Base-by-base conservation (phyloP, 371 early-diverging fungal species). In the Lichtheimia ramosa region DNA sequence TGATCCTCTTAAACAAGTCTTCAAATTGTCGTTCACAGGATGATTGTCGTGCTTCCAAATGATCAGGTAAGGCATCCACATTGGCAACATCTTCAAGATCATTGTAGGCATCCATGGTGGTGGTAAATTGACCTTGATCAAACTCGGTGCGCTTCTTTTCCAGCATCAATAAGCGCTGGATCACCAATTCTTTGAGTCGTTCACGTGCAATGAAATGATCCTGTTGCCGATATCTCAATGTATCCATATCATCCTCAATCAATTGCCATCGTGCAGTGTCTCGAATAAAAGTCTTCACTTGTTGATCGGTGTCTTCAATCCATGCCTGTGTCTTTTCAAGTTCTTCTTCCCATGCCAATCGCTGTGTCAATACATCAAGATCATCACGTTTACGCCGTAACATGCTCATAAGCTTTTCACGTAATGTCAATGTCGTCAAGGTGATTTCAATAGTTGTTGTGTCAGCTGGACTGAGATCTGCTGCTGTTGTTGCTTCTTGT, bases 371-470 rank as follows among this genome's bases (percentile, higher is more conserved):
- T 0, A 75, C 55, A 20, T 68, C 66, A 10, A 83, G 58, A 23
- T 74, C 77, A 24, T 69, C 54, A 10, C 74, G 71, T 54, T 71
- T 69, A 15, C 63, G 62, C 27, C 75, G 64, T 24, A 79, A 41
- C n/a, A 59, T 61, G 43, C 66, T 64, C 48, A 77, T 71, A 40
- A 83, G 58, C 41, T 70, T 64, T 43, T 83, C 83, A 12, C 81
- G 54, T 5, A 69, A 58, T 16, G 58, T 76, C 20, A 83, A 58
- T 0, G 83, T 83, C 10, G 75, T 70, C 6, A 83, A 58, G 5
- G 81, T 83, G 24, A 81, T 79, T 27, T 77, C 79, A 48, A 83
- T 83, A 1, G 81, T 81, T 5, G 80, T 81, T 0, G 83, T 77
- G 34, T 83, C 83, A 21, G 83, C 83, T 7, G 83, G 83, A 52